Evolutionary conservation across 2,329 filamentous ascomycete genomes (phyloP).

Genomic region (Ceratocystis papillata): DNA sequence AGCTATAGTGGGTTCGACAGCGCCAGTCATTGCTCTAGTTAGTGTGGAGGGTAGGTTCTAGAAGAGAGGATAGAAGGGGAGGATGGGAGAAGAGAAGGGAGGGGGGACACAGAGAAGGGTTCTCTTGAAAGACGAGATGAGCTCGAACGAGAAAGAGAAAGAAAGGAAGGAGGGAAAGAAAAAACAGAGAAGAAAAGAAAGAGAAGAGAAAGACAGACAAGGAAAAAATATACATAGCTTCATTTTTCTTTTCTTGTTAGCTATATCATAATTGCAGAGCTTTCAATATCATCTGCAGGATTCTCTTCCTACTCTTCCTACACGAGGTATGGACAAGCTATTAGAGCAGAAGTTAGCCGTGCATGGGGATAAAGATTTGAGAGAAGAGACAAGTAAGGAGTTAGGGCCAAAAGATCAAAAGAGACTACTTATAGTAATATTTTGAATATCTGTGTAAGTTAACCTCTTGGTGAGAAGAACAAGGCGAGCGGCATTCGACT

Average conservation of each 20-base stretch:
- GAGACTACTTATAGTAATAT: neutral
- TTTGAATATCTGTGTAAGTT: no score
- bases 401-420: constrained; percentile 6
- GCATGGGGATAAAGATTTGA: neutral
- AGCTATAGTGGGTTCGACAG: constrained; percentile 1
- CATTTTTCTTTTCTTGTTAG: no score
- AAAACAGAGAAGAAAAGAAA: neutral
- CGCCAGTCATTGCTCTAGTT: constrained; percentile 7
- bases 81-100: neutral
- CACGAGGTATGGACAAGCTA: neutral
- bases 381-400: neutral
- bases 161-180: neutral
- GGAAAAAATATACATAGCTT: no score
- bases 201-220: neutral
- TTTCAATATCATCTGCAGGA: constrained; percentile 8
- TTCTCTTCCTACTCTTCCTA: neutral
- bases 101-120: neutral
- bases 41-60: neutral
- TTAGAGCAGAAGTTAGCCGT: neutral
- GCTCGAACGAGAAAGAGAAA: neutral
- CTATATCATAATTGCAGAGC: constrained; percentile 14
- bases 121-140: neutral
- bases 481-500: no score
- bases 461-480: no score
- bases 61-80: neutral